phyloP scores from a whole-genome alignment of 306 rosid genomes.

The Vigna radiata region DNA sequence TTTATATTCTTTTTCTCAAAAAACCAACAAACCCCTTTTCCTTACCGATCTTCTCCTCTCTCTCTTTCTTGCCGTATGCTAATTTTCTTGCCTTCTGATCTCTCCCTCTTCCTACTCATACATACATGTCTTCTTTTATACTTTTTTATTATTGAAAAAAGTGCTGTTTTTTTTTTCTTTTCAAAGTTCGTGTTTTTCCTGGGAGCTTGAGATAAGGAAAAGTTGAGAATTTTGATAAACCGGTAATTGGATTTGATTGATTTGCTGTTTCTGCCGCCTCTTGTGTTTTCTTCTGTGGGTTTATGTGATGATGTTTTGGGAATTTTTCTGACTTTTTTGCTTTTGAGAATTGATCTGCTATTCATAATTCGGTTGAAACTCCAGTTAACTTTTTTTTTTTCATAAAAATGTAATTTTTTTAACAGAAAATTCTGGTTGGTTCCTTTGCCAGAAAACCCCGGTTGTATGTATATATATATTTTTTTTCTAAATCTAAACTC shows the following conservation, averaged over 20 bases:
- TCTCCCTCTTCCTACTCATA: slow-evolving; percentile 23
- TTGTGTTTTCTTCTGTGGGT: slow-evolving; percentile 9
- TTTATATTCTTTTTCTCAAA: slow-evolving; percentile 28
- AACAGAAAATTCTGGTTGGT: slow-evolving; percentile 14
- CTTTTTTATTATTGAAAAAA: slow-evolving; percentile 8
- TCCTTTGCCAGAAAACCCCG: slow-evolving; percentile 29
- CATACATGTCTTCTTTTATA: slow-evolving; percentile 19
- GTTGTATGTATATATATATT: neutral
- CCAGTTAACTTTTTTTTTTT: slow-evolving; percentile 11
- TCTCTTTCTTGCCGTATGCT: slow-evolving; percentile 51
- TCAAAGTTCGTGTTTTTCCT: slow-evolving; percentile 42
- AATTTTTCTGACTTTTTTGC: slow-evolving; percentile 37
- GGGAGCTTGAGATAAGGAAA: slow-evolving; percentile 40
- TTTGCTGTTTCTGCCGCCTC: slow-evolving; percentile 38
- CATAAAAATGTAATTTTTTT: slow-evolving; percentile 36
- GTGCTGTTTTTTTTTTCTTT: neutral
- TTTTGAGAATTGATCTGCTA: slow-evolving; percentile 44
- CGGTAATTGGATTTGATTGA: slow-evolving; percentile 40
- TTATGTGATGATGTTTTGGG: slow-evolving; percentile 10
- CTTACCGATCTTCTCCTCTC: slow-evolving; percentile 55
- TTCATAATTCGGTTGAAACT: slow-evolving; percentile 23
- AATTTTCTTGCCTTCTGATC: slow-evolving; percentile 44
- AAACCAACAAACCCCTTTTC: slow-evolving; percentile 44
- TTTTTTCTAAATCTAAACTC: slow-evolving; percentile 29
- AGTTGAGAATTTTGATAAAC: slow-evolving; percentile 32